phyloP scores from a whole-genome alignment of 2,329 filamentous ascomycete species.

The Arthrobotrys entomopaga region DNA sequence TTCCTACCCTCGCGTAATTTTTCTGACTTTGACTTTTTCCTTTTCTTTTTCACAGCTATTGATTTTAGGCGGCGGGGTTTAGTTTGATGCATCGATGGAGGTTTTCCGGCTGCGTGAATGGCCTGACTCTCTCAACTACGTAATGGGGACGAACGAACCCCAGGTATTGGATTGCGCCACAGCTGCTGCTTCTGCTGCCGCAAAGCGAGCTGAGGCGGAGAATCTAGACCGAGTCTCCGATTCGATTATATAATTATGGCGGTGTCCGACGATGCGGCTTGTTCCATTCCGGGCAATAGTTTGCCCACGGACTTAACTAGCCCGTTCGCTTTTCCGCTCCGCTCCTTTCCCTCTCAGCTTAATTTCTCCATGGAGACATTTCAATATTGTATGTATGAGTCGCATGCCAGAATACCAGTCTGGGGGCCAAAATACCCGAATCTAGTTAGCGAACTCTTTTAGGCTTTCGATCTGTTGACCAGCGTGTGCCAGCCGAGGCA shows the following conservation, averaged over 20 bases:
- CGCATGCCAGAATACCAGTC: no score
- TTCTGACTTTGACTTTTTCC: background rate
- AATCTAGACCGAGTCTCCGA: conserved; percentile 53
- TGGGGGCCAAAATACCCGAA: conserved; percentile 40
- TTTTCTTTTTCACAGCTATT: background rate
- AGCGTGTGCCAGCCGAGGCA: conserved; percentile 24
- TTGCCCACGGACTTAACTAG: conserved; percentile 37
- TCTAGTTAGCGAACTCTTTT: conserved; percentile 21
- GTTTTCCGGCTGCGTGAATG: conserved; percentile 28
- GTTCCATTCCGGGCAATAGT: conserved; percentile 3
- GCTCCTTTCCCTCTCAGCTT: no score
- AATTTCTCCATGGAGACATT: no score
- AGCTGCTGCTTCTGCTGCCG: conserved; percentile 40
- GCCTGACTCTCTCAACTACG: conserved; percentile 45
- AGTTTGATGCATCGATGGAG: conserved; percentile 28
- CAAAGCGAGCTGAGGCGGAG: conserved; percentile 34
- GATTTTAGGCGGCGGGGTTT: conserved; percentile 20
- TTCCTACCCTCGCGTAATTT: conserved; percentile 41
- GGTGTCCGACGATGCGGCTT: conserved; percentile 38
- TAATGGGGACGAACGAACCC: conserved; percentile 17
- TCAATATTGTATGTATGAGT: no score
- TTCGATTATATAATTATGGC: conserved; percentile 31
- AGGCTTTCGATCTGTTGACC: conserved; percentile 22
- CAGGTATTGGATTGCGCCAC: conserved; percentile 36
- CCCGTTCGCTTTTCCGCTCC: conserved; percentile 21